A percentile compares a stretch with the other conserved stretches of the same genome.
These are phyloP conservation scores for Articulospora tetracladia DNA, from an alignment of 495 filamentous ascomycete species.

Conservation along the genomic window DNA sequence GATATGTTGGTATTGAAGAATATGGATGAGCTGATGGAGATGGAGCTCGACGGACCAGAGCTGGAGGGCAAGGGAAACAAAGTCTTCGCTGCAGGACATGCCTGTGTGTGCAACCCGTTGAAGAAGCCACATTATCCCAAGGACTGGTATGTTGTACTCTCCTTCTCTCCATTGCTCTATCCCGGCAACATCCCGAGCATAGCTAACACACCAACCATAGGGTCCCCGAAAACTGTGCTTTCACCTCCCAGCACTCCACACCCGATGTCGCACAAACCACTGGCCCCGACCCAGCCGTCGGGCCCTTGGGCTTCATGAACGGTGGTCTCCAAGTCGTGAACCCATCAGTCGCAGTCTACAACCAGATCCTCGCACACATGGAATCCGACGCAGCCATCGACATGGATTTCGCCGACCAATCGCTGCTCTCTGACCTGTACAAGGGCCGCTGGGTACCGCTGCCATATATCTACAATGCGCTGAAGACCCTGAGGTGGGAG, in stretches of 20 bases:
- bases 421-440: conserved; percentile 64
- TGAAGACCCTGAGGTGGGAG: conserved; percentile 70
- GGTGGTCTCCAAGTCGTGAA: conserved; percentile 71
- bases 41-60: conserved; percentile 56
- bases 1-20: conserved; percentile 77
- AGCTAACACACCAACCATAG: conserved; percentile 22
- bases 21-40: conserved; percentile 84
- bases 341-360: conserved; percentile 52
- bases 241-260: conserved; percentile 60
- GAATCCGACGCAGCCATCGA: conserved; percentile 34
- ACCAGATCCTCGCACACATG: conserved; percentile 50
- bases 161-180: neutral
- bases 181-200: conserved; percentile 9
- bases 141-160: conserved; percentile 50
- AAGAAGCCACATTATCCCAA: conserved; percentile 71
- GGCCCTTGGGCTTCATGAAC: conserved; percentile 65
- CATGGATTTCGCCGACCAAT: conserved; percentile 78
- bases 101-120: conserved; percentile 80
- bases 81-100: conserved; percentile 72
- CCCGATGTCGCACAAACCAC: conserved; percentile 52
- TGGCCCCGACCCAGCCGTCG: conserved; percentile 42
- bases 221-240: conserved; percentile 71
- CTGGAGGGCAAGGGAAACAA: conserved; percentile 45
- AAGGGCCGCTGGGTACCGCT: conserved; percentile 64
- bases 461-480: conserved; percentile 77